Percentiles rank a stretch among this genome's conserved stretches.
Conservation (phyloP, 495 filamentous ascomycete species). For the Penicillium parvum region DNA sequence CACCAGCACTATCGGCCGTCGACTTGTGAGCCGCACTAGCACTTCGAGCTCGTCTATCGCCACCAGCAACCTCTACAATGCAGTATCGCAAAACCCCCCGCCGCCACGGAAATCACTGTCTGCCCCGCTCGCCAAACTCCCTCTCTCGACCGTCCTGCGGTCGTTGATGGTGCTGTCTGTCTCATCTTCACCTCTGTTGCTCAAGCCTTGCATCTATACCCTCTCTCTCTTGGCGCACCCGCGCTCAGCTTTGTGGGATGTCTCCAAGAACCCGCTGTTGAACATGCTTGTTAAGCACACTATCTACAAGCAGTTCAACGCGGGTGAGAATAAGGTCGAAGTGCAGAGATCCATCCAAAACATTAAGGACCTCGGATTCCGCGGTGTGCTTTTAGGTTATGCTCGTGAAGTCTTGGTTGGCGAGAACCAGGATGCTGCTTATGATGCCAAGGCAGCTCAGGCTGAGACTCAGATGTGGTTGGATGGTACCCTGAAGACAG, state of each 20-base stretch:
- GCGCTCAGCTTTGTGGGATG: conserved; percentile 47
- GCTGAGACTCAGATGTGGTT: conserved; percentile 70
- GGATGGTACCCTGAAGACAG: conserved; percentile 69
- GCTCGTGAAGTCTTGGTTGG: conserved; percentile 43
- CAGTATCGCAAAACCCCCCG: conserved; percentile 10
- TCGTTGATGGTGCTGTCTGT: conserved; percentile 74
- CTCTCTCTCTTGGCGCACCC: conserved; percentile 70
- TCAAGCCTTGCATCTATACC: conserved; percentile 63
- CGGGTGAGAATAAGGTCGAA: conserved; percentile 44
- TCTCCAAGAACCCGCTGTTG: conserved; percentile 43
- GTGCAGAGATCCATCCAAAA: conserved; percentile 40
- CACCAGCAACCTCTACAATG: conserved; percentile 23
- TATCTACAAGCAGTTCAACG: conserved; percentile 50
- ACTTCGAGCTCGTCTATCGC: conserved; percentile 36
- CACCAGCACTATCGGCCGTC: conserved; percentile 10
- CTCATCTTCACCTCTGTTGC: conserved; percentile 70
- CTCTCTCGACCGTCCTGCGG: conserved; percentile 68
- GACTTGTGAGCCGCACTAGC: conserved; percentile 38
- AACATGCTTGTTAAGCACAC: conserved; percentile 44
- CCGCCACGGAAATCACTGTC: conserved; percentile 19
- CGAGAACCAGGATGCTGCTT: conserved; percentile 29
- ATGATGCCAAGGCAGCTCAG: conserved; percentile 34
- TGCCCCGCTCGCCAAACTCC: conserved; percentile 66
- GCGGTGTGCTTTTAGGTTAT: conserved; percentile 47
- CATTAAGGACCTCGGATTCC: conserved; percentile 43